Conservation (phyloP, 139 green algal species). For the Coelastrella sp. region DNA sequence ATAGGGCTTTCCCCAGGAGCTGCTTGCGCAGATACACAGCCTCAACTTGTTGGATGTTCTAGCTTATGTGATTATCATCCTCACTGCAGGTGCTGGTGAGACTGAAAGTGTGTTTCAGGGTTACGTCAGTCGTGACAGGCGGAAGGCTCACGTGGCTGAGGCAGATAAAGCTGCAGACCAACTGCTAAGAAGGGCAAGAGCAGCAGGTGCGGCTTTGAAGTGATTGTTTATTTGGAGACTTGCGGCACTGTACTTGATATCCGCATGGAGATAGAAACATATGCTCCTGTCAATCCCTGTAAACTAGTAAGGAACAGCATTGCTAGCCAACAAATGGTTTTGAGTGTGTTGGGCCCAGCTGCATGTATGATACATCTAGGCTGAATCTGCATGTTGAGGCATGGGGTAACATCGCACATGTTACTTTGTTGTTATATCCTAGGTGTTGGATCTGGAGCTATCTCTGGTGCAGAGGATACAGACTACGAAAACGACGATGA, state of each 20-base stretch:
- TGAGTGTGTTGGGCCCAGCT: too few relatives aligned
- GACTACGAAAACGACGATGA: constrained; percentile 29
- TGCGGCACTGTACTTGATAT: too few relatives aligned
- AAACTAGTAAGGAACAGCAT: too few relatives aligned
- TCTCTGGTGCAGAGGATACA: constrained; percentile 21
- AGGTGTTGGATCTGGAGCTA: neutral
- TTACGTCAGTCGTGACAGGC: constrained; percentile 17
- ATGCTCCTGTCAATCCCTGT: too few relatives aligned
- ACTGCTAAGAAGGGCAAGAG: constrained; percentile 8
- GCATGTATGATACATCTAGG: too few relatives aligned
- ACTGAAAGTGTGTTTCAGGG: constrained; percentile 26
- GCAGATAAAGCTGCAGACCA: constrained; percentile 32
- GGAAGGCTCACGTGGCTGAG: constrained; percentile 14
- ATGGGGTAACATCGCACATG: neutral
- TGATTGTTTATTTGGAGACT: too few relatives aligned
- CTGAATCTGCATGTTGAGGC: neutral
- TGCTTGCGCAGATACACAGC: too few relatives aligned
- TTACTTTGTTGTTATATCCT: neutral
- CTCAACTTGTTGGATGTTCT: neutral
- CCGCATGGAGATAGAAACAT: too few relatives aligned
- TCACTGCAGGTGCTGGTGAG: neutral
- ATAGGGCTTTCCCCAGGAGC: too few relatives aligned
- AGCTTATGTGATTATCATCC: neutral
- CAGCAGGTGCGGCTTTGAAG: constrained; percentile 4
- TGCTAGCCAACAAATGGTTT: too few relatives aligned